Evolutionary conservation across 805 yeast species (phyloP), one percentile per base, ranked within the genome.

Genomic region (Starmera dryadoides): DNA sequence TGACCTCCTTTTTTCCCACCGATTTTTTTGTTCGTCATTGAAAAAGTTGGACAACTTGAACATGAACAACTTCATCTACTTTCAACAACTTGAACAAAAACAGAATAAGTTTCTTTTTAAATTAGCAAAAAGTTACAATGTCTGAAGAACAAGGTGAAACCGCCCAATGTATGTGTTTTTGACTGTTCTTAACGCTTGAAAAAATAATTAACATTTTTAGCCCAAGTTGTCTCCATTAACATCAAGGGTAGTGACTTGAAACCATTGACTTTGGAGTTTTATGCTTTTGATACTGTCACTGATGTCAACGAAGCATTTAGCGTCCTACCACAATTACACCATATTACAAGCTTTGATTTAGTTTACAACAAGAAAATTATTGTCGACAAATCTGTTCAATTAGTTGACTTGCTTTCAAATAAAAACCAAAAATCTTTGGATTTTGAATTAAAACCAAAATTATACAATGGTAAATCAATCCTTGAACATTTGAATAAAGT

Each of bases 391-490:
- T 47, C 56, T 17, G 45, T 50, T 21, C 50, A 55, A 37, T 49
- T 59, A 22, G 52, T 47, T 9, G 64, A 57, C 1, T 46, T 65
- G 18, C 6, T 48, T 11, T 37, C 45, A 5, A 42, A 37, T 23
- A 41, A 34, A 4, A 23, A 34, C n/a, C 58, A 53, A 30, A 55
- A 52, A 31, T 58, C 53, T 11, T 49, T 76, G n/a, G 46, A 55
- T 1, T 55, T 85, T 36, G 60, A 56, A 15, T 56, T 85, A 44
- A 68, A 60, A 30, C 75, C 75, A 41, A 71, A 68, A 38, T 66
- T 80, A 1, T 86, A 86, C 64, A 78, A 71, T 42, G 79, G 75
- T 55, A 66, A 71, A 33, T 64, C 71, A 23, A 79, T 84, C 22
- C 64, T 77, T 43, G 74, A 72, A 21, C 95, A 87, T 57, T 56